Evolutionary conservation across 495 filamentous ascomycete species (phyloP).

Genomic region (Beverwykella pulmonaria): DNA sequence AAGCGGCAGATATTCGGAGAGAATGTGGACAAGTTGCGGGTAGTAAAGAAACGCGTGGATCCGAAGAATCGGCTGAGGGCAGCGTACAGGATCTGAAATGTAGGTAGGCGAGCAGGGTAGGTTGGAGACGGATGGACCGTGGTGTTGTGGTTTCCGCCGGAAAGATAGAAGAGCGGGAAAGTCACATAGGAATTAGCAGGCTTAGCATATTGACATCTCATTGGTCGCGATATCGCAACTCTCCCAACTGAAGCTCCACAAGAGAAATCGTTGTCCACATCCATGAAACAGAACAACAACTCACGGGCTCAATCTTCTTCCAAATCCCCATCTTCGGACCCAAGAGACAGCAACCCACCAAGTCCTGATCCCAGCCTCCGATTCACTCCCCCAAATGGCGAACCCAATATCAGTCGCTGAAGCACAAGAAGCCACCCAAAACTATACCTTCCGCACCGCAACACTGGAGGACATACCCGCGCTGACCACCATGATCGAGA

Average conservation of each 20-base stretch:
- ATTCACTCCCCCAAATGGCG: not conserved
- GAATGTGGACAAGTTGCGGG: slow-evolving; percentile 38
- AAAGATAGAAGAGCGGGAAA: slow-evolving; percentile 8
- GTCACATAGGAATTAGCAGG: not conserved
- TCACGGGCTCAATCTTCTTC: not conserved
- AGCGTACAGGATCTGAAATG: slow-evolving; percentile 17
- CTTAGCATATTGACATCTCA: slow-evolving; percentile 2
- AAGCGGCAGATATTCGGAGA: slow-evolving; percentile 39
- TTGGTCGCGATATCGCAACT: slow-evolving; percentile 25
- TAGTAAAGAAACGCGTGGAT: slow-evolving; percentile 38
- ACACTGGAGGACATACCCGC: slow-evolving; percentile 26
- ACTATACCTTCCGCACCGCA: slow-evolving; percentile 23
- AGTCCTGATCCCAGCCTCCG: not conserved
- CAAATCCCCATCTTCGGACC: not conserved
- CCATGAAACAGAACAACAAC: not conserved
- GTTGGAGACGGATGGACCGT: not conserved
- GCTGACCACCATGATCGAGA: slow-evolving; percentile 18
- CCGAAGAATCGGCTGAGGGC: slow-evolving; percentile 31
- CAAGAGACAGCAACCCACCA: not conserved
- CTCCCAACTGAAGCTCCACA: slow-evolving; percentile 7
- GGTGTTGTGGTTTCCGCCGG: slow-evolving; percentile 13
- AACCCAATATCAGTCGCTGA: slow-evolving; percentile 21
- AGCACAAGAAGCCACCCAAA: slow-evolving; percentile 27
- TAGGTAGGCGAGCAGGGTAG: not conserved
- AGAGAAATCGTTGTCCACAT: not conserved